Evolutionary conservation across 768 basidiomycete genomes (phyloP), one percentile per base, ranked within the genome.

Genomic region (Collybiopsis confluens): DNA sequence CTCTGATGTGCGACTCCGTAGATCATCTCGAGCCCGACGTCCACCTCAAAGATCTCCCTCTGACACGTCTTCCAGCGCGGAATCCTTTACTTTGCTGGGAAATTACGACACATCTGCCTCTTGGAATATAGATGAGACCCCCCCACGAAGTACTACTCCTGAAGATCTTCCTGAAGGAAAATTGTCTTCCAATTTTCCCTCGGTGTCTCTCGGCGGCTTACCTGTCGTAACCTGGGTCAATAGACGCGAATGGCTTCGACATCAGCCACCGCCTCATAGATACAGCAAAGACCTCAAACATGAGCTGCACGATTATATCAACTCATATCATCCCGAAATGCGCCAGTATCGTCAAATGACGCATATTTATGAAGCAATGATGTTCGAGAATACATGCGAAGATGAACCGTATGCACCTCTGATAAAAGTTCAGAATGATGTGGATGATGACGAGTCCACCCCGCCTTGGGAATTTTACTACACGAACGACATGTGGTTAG

Each of bases 391-490:
- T 54, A 87, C 86, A 0, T 74, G 74, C 20, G 69, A 73, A 4
- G 84, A 87, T 59, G 91, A 93, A 56, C 85, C 81, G 0, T 62
- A 79, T 42, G 85, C 88, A 1, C 90, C 89, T 0, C 70, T 69
- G 4, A 88, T 96, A 60, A 68, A 68, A 15, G 77, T 96, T 23
- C 64, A 81, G 47, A 92, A 94, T 61, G 66, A 77, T 0, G 71
- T 91, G 20, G 90, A 90, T 56, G 59, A 2, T 18, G 30, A 37
- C 21, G 86, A 88, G 56, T 73, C 81, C 9, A 80, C 85, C 20
- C 92, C 93, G 0, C 80, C 79, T 23, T 92, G 88, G 81, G 92
- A 96, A 61, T 97, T 94, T 61, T 74, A 85, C 56, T 96, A 96
- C 65, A 84, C 88, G 10, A 94, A 96, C 65, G 70, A 80, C 49